Percentiles rank a stretch among this genome's conserved stretches.
Conservation (phyloP, 495 filamentous ascomycete species). For the Neurospora sp. region DNA sequence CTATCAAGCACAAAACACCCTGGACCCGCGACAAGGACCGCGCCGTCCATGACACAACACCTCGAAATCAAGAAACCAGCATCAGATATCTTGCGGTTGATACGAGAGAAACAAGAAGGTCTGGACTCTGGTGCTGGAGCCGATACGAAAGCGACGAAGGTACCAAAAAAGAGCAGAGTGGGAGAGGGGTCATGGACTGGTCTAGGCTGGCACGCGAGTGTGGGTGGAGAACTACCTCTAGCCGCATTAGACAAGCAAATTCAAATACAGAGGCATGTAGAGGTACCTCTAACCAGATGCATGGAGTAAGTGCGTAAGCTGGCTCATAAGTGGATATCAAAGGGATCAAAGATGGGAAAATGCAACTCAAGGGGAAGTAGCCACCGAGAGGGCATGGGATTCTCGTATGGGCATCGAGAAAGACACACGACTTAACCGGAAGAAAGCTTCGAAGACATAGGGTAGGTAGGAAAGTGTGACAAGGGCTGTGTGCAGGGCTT, state of each 20-base stretch:
- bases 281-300: neutral
- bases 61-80: neutral
- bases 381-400: neutral
- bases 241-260: neutral
- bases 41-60: neutral
- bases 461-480: neutral
- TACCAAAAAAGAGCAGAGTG: neutral
- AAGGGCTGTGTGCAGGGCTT: no score
- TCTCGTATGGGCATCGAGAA: neutral
- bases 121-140: neutral
- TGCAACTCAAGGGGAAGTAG: neutral
- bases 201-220: neutral
- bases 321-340: neutral
- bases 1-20: neutral
- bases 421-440: neutral
- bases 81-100: neutral
- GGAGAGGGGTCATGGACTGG: neutral
- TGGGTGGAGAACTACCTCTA: neutral
- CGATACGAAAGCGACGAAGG: neutral
- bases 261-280: neutral
- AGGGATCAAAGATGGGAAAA: neutral
- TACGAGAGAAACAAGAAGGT: neutral
- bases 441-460: neutral
- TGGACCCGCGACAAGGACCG: neutral
- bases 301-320: neutral